phyloP scores from a whole-genome alignment of 257 asterid species.

The Solanum piurae region DNA sequence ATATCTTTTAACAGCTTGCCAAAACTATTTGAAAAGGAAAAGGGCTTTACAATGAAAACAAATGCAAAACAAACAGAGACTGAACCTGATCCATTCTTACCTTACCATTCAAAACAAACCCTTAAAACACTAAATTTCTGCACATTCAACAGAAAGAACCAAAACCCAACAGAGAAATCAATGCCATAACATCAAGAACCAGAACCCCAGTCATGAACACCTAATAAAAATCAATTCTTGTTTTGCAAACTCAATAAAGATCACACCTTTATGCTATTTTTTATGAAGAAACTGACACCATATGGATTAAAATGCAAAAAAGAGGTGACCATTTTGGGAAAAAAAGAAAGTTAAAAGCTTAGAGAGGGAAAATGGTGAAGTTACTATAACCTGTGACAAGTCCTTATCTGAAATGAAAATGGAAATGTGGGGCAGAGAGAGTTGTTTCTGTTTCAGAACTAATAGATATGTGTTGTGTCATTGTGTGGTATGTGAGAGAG shows the following conservation, averaged over 20 bases:
- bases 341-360: background rate
- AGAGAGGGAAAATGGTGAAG: background rate
- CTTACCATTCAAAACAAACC: slow-evolving; percentile 12
- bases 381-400: background rate
- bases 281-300: background rate
- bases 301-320: background rate
- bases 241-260: background rate
- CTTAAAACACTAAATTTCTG: slow-evolving; percentile 5
- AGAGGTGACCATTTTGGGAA: background rate
- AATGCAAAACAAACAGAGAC: slow-evolving; percentile 14
- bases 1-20: slow-evolving; percentile 17
- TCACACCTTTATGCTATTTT: background rate
- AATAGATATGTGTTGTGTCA: background rate
- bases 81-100: slow-evolving; percentile 23
- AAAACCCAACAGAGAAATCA: background rate
- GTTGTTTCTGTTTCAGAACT: background rate
- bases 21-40: slow-evolving; percentile 8
- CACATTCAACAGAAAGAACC: background rate
- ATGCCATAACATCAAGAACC: slow-evolving; percentile 1
- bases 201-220: background rate
- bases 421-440: slow-evolving; percentile 4
- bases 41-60: slow-evolving; percentile 23
- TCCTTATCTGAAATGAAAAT: slow-evolving; percentile 3
- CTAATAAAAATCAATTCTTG: background rate
- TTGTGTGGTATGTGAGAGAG: slow-evolving; percentile 3